A percentile compares a stretch with the other conserved stretches of the same genome.
Evolutionary conservation across 345 rosid genomes (phyloP).

Genomic region (Rubroshorea leprosula): DNA sequence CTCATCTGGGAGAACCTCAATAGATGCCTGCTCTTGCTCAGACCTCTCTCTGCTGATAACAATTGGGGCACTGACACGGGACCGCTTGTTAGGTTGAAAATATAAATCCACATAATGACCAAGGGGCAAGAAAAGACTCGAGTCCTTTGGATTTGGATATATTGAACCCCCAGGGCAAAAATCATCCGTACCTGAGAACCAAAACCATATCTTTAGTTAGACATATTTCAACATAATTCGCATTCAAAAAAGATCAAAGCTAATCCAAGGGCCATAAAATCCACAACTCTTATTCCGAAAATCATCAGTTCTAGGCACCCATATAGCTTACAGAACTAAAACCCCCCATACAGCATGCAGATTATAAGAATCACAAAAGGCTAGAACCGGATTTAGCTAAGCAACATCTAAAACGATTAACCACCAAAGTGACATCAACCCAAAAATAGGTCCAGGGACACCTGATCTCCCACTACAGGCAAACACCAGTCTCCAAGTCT

Average conservation of each 20-base stretch:
- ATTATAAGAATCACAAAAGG: not conserved
- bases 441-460: not conserved
- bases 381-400: not conserved
- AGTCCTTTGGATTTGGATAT: slow-evolving; percentile 70
- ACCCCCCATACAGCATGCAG: no score
- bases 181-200: slow-evolving; percentile 57
- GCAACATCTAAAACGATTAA: no score
- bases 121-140: slow-evolving; percentile 54
- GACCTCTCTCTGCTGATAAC: slow-evolving; percentile 45
- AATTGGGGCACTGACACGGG: slow-evolving; percentile 64
- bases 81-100: slow-evolving; percentile 68
- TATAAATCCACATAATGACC: slow-evolving; percentile 63
- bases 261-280: slow-evolving; percentile 8
- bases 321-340: no score
- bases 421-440: no score
- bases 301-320: slow-evolving; percentile 1
- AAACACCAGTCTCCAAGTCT: not conserved
- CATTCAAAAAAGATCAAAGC: not conserved
- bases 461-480: slow-evolving; percentile 7
- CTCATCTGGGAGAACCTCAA: slow-evolving; percentile 85
- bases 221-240: not conserved
- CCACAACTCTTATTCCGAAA: no score
- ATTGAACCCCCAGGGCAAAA: slow-evolving; percentile 61
- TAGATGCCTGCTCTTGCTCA: slow-evolving; percentile 54
- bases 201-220: slow-evolving; percentile 6